Conservation (phyloP, 2,329 filamentous ascomycete genomes). For the Ophiostoma tasmaniense region DNA sequence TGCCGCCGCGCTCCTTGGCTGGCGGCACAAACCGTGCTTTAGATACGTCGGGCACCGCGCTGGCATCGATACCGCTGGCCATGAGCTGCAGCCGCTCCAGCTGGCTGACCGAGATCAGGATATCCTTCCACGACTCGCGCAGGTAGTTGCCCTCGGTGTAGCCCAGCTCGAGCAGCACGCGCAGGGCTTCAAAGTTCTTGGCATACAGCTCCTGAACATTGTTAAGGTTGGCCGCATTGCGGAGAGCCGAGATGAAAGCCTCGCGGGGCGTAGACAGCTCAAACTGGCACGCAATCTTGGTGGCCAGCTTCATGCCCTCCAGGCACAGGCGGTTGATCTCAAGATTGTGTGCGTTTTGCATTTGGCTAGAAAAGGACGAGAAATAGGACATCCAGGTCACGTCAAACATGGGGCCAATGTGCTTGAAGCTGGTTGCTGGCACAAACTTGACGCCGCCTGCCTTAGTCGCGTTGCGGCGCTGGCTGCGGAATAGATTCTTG, state of each 20-base stretch:
- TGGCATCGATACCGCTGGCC: slow-evolving; percentile 89
- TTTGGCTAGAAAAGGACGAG: slow-evolving; percentile 84
- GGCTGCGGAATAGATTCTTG: slow-evolving; percentile 83
- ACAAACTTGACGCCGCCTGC: slow-evolving; percentile 67
- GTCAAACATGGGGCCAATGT: slow-evolving; percentile 97
- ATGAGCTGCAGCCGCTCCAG: slow-evolving; percentile 92
- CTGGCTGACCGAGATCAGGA: slow-evolving; percentile 91
- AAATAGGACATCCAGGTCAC: slow-evolving; percentile 99
- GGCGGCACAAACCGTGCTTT: slow-evolving; percentile 64
- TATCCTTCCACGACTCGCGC: slow-evolving; percentile 87
- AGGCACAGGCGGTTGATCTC: slow-evolving; percentile 89
- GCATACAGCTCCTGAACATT: slow-evolving; percentile 91
- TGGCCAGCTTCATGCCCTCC: slow-evolving; percentile 89
- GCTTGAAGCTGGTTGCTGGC: slow-evolving; percentile 84
- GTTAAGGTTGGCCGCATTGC: slow-evolving; percentile 90
- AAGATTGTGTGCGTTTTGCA: slow-evolving; percentile 86
- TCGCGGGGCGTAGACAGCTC: slow-evolving; percentile 87
- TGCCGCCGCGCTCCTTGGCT: slow-evolving; percentile 40
- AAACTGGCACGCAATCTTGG: slow-evolving; percentile 87
- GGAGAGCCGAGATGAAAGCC: slow-evolving; percentile 86
- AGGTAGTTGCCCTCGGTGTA: slow-evolving; percentile 87
- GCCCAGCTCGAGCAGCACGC: slow-evolving; percentile 82
- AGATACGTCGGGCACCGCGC: slow-evolving; percentile 82
- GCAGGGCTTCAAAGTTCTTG: slow-evolving; percentile 93
- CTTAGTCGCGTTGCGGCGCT: slow-evolving; percentile 69